These are phyloP conservation scores for Inonotus hispidus DNA, from an alignment of 1,284 basidiomycete genomes.

Conservation along the genomic window DNA sequence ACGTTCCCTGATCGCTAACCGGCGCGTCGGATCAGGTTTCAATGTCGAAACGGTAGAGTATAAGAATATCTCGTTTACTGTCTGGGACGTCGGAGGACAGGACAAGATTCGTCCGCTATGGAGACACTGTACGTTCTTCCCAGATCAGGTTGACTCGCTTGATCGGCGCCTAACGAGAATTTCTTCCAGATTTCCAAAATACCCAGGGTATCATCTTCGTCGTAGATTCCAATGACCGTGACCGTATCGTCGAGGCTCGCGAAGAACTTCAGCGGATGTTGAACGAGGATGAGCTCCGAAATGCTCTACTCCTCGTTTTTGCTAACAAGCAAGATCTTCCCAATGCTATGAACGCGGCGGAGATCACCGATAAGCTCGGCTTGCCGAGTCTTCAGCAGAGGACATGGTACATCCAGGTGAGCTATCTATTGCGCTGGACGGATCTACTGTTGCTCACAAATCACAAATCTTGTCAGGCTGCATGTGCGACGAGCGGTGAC, in stretches of 20 bases:
- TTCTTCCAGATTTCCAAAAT: conserved; percentile 92
- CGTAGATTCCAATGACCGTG: conserved; percentile 99
- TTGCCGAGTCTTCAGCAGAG: conserved; percentile 95
- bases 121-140: conserved; percentile 82
- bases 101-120: conserved; percentile 89
- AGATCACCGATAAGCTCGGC: conserved; percentile 99
- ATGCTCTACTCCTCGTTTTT: conserved; percentile 97
- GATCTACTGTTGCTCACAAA: neutral
- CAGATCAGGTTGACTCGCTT: conserved; percentile 20
- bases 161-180: conserved; percentile 9
- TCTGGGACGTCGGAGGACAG: conserved; percentile 88
- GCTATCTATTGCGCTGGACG: neutral
- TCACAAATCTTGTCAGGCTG: conserved; percentile 52
- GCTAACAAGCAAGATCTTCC: conserved; percentile 99
- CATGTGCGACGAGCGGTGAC: conserved; percentile 98
- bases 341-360: conserved; percentile 99
- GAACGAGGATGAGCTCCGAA: conserved; percentile 98
- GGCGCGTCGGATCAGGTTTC: conserved; percentile 60
- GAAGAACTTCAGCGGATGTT: conserved; percentile 99
- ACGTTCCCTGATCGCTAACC: neutral
- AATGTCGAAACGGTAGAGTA: conserved; percentile 96
- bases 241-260: conserved; percentile 98
- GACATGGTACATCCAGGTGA: conserved; percentile 96
- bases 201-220: conserved; percentile 99
- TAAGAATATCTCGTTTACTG: conserved; percentile 90